These are phyloP conservation scores for Torulaspora pretoriensis DNA, from an alignment of 1,139 yeast genomes.

Conservation along the genomic window DNA sequence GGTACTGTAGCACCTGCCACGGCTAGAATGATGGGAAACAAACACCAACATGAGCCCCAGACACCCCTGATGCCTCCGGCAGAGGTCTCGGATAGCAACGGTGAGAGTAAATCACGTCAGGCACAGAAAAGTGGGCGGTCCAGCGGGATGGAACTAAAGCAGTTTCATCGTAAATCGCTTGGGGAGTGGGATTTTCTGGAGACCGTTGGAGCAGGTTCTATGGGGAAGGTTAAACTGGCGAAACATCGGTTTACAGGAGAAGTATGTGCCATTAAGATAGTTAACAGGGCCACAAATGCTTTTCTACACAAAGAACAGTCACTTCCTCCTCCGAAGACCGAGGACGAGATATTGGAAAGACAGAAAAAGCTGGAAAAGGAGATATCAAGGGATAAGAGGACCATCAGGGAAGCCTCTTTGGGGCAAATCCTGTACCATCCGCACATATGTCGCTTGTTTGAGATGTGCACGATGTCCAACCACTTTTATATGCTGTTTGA, in stretches of 20 bases:
- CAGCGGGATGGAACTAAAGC: slow-evolving; percentile 38
- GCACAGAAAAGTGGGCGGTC: slow-evolving; percentile 17
- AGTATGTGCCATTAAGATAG: slow-evolving; percentile 81
- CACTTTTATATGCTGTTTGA: slow-evolving; percentile 97
- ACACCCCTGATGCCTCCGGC: slow-evolving; percentile 32
- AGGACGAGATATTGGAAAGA: slow-evolving; percentile 55
- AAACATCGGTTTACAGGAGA: slow-evolving; percentile 78
- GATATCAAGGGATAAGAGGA: slow-evolving; percentile 84
- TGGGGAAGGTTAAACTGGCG: slow-evolving; percentile 98
- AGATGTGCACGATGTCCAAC: slow-evolving; percentile 93
- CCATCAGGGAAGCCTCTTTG: slow-evolving; percentile 90
- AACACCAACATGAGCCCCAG: slow-evolving; percentile 27
- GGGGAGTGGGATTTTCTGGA: slow-evolving; percentile 97
- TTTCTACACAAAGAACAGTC: slow-evolving; percentile 74
- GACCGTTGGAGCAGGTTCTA: slow-evolving; percentile 96
- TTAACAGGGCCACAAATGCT: slow-evolving; percentile 72
- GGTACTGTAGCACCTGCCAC: slow-evolving; percentile 59
- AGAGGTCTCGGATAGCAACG: slow-evolving; percentile 20
- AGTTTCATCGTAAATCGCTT: slow-evolving; percentile 78
- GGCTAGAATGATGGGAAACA: slow-evolving; percentile 68
- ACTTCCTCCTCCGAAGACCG: slow-evolving; percentile 58
- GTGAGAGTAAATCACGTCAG: slow-evolving; percentile 10
- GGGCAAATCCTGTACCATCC: slow-evolving; percentile 90
- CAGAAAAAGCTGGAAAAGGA: slow-evolving; percentile 80
- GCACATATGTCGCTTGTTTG: slow-evolving; percentile 85